A percentile compares a stretch with the other conserved stretches of the same genome.
These are phyloP conservation scores for Quercus tomentella DNA, from an alignment of 331 rosid species.

Conservation along the genomic window DNA sequence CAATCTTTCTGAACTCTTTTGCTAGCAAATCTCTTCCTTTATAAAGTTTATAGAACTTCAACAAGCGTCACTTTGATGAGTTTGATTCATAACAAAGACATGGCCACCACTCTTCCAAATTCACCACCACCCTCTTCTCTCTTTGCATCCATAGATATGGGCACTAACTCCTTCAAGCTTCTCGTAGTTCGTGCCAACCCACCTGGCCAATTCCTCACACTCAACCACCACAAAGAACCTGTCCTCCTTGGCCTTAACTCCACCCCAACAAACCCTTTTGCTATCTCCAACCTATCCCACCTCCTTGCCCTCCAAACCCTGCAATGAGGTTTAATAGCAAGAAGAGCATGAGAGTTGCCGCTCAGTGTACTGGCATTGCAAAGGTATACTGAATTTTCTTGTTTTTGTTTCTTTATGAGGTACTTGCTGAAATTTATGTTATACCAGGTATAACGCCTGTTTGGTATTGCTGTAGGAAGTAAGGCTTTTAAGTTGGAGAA, in stretches of 20 bases:
- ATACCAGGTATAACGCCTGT: background rate
- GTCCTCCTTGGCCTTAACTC: conserved; percentile 32
- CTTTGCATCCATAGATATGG: conserved; percentile 39
- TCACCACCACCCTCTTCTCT: conserved; percentile 15
- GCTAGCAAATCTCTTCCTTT: background rate
- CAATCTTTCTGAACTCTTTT: background rate
- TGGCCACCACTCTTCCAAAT: conserved; percentile 4
- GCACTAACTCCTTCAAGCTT: conserved; percentile 43
- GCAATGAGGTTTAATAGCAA: conserved; percentile 26
- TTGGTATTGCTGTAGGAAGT: background rate
- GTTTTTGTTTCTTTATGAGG: background rate
- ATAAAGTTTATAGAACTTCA: background rate
- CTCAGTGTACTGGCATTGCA: conserved; percentile 24
- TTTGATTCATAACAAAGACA: background rate
- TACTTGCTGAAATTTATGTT: background rate
- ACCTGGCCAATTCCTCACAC: conserved; percentile 23
- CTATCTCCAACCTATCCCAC: conserved; percentile 21
- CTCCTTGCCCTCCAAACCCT: conserved; percentile 25
- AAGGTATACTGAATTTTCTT: conserved; percentile 11
- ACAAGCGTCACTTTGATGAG: background rate
- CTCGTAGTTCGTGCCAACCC: conserved; percentile 24
- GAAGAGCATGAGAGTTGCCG: conserved; percentile 29
- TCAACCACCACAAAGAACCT: conserved; percentile 19
- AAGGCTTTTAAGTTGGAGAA: no score
- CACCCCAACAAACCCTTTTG: conserved; percentile 6